Evolutionary conservation across 2,329 filamentous ascomycete genomes (phyloP).

Genomic region (Cladobotryum protrusum): DNA sequence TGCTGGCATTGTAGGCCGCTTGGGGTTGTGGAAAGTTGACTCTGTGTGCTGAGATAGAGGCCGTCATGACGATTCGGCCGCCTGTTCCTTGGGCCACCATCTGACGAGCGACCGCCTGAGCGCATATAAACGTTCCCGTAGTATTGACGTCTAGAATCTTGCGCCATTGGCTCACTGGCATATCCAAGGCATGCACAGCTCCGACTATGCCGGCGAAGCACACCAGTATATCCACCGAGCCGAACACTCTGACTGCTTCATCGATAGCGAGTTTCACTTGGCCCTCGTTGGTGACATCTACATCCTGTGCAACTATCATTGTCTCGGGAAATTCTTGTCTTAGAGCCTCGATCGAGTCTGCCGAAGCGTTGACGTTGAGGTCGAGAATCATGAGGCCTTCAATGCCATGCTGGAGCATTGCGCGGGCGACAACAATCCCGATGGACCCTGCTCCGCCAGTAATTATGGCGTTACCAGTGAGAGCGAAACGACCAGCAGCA

Average conservation of each 20-base stretch:
- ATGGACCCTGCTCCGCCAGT: slow-evolving; percentile 44
- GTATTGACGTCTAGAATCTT: slow-evolving; percentile 65
- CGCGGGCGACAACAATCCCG: slow-evolving; percentile 46
- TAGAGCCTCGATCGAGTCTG: slow-evolving; percentile 13
- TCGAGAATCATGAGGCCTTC: slow-evolving; percentile 56
- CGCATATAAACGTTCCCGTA: slow-evolving; percentile 63
- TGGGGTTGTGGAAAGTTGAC: slow-evolving; percentile 72
- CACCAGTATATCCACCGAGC: slow-evolving; percentile 18
- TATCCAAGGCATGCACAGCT: slow-evolving; percentile 52
- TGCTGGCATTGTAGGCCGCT: slow-evolving; percentile 64
- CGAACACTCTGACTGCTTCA: slow-evolving; percentile 9
- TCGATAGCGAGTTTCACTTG: slow-evolving; percentile 12
- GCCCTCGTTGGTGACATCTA: slow-evolving; percentile 18
- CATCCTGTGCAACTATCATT: slow-evolving; percentile 8
- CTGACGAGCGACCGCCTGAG: slow-evolving; percentile 53
- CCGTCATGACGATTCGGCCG: slow-evolving; percentile 60
- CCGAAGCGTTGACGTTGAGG: slow-evolving; percentile 38
- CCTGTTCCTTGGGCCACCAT: slow-evolving; percentile 46
- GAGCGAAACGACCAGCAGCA: slow-evolving; percentile 23
- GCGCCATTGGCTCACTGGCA: slow-evolving; percentile 43
- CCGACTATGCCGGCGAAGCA: slow-evolving; percentile 56
- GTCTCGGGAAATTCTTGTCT: slow-evolving; percentile 16
- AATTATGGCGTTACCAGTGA: slow-evolving; percentile 25
- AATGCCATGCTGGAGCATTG: slow-evolving; percentile 63
- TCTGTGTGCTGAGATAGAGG: slow-evolving; percentile 60